Base-by-base conservation (phyloP, 768 basidiomycete species). In the Lenzites betulinus region DNA sequence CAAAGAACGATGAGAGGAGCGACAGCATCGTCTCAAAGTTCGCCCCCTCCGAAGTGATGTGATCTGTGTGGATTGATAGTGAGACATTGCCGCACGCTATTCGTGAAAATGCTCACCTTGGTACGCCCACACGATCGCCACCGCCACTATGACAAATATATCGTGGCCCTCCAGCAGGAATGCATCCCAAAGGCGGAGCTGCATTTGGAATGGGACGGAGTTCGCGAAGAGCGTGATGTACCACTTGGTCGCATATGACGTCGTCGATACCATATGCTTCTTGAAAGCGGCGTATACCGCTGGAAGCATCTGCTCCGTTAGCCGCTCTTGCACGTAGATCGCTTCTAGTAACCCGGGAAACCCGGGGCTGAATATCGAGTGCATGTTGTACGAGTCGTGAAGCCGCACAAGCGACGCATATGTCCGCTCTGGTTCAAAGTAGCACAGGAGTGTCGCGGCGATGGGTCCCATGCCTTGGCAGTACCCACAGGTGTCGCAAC, bases 391-490 rank as follows among this genome's bases (percentile, higher is more conserved):
- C 16, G 83, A 79, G 73, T 94, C 90, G 73, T 98, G 96, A 8
- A 99, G 75, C n/a, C 88, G 86, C 44, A 94, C 88, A 46, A 98
- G 82, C 26, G 87, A 82, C 4, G 89, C 85, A 70, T 95, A 97
- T 5, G 87, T 90, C 53, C 87, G 88, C 75, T 94, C 92, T 8
- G 97, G 93, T 64, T 89, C 88, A 71, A 94, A 89, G 73, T 98
- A 98, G 75, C 91, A 95, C 13, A 98, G 82, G 22, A 99, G 81
- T 1, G 95, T 98, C 1, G 95, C 92, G 0, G 96, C 93, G 58
- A 99, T 92, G 7, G 96, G 92, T 2, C 97, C 95, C 97, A 99
- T 99, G 61, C 97, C 97, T 76, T 99, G 97, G 41, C 95, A 95
- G 71, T 99, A 99, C 16, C 96, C 96, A 63, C 97, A 98, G 12